phyloP scores from a whole-genome alignment of 2,329 filamentous ascomycete genomes.

The Aspergillus sp. region DNA sequence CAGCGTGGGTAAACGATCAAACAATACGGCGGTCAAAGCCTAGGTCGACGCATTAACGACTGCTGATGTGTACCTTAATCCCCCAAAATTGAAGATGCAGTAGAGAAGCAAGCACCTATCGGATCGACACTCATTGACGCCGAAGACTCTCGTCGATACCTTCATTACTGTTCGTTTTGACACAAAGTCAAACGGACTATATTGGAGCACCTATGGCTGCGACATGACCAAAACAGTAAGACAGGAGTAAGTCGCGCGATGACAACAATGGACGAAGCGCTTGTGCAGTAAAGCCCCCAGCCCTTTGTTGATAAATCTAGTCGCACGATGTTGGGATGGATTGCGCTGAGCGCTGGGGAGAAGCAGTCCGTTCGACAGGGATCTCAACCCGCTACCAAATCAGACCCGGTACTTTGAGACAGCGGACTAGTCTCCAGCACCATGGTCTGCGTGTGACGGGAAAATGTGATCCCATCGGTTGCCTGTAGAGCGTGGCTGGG shows the following conservation, averaged over 20 bases:
- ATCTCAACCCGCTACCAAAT: background rate
- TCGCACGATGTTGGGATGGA: background rate
- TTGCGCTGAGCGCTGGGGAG: background rate
- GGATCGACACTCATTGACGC: too few species aligned
- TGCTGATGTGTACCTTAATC: too few species aligned
- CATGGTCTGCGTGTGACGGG: slow-evolving; percentile 7
- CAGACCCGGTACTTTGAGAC: background rate
- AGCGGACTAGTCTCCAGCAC: background rate
- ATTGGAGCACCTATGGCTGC: slow-evolving; percentile 1
- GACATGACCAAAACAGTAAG: too few species aligned
- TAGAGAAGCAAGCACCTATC: too few species aligned
- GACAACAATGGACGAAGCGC: background rate
- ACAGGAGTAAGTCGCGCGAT: background rate
- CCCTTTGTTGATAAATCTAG: slow-evolving; percentile 1
- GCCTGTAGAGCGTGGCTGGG: slow-evolving; percentile 2
- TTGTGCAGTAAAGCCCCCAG: slow-evolving; percentile 5
- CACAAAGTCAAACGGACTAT: slow-evolving; percentile 1
- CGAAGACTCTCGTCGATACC: too few species aligned
- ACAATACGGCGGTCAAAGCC: too few species aligned
- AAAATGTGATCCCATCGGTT: slow-evolving; percentile 6
- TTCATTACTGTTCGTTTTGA: too few species aligned
- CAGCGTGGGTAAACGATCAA: too few species aligned
- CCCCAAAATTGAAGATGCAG: too few species aligned
- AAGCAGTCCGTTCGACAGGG: background rate
- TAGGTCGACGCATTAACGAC: too few species aligned